Evolutionary conservation across 148 eudicot genomes (phyloP), one percentile per base, ranked within the genome.

Genomic region (Cornus florida): DNA sequence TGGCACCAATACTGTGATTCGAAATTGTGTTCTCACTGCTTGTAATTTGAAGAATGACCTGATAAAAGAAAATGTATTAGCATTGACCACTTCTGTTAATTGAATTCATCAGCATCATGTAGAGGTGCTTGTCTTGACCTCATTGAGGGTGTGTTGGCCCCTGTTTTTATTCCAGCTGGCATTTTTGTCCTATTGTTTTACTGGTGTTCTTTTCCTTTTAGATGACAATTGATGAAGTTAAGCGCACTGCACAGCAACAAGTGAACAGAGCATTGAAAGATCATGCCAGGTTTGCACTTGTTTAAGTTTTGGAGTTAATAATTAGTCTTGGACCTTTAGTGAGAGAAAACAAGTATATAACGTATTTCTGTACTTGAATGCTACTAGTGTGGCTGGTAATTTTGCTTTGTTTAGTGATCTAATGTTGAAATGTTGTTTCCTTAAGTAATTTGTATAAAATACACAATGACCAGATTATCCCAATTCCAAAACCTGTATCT

Each of bases 161-260:
- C 59, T 67, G 13, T 31, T 31, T 16, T 68, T 43, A 43, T 77
- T 68, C 13, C 11, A 32, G 12, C 10, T 19, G 6, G 62, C 5
- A 31, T 32, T 70, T 16, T 38, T 38, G 67, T 59, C 70, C 24
- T 19, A 33, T 35, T 70, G 39, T 59, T 43, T 48, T 72, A 32
- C 19, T 71, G 32, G 31, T 77, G 23, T 75, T 14, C 56, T 74
- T 31, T 74, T 62, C 32, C 35, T 79, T 80, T 75, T 70, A 97
- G 99, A 89, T 83, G 92, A 97, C 98, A 75, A 89, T 97, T 81
- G 98, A 97, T 83, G 99, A 87, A 87, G 94, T 97, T 79, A 94
- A 89, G 85, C 94, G 95, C 46, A 89, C 93, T 76, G 99, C 99
- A 68, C 93, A 94, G 66, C 83, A 88, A 77, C 97, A 91, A 84